Percentiles rank a stretch among this genome's conserved stretches.
Evolutionary conservation across 805 yeast species (phyloP).

Genomic region (Candida chauliodis): DNA sequence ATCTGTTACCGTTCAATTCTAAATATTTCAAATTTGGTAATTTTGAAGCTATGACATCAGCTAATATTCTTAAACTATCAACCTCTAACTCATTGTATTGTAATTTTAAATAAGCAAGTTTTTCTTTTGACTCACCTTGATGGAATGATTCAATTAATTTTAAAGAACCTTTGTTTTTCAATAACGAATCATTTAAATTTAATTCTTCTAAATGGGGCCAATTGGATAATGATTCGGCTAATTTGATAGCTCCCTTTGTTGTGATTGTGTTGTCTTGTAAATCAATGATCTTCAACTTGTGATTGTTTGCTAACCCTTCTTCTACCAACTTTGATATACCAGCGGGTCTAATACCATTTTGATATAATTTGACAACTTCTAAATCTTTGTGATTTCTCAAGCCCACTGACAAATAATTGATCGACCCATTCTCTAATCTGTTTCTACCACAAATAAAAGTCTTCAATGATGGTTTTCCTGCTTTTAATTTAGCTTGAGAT

Average conservation of each 20-base stretch:
- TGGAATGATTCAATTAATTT: conserved; percentile 47
- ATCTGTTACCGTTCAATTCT: conserved; percentile 91
- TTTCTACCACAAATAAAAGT: conserved; percentile 97
- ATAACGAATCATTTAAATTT: conserved; percentile 83
- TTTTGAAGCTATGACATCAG: conserved; percentile 47
- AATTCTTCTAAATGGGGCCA: conserved; percentile 76
- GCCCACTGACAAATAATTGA: conserved; percentile 79
- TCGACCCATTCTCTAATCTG: conserved; percentile 93
- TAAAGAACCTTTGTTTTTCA: conserved; percentile 74
- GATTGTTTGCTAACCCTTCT: conserved; percentile 66
- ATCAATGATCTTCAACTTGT: conserved; percentile 65
- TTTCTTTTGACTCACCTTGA: conserved; percentile 29
- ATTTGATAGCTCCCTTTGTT: conserved; percentile 54
- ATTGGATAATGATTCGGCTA: conserved; percentile 40
- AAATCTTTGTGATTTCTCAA: conserved; percentile 74
- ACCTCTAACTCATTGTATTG: conserved; percentile 87
- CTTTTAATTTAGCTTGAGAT: conserved; percentile 56
- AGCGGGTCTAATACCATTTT: conserved; percentile 94
- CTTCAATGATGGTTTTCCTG: conserved; percentile 52
- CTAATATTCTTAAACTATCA: conserved; percentile 57
- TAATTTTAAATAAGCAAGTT: conserved; percentile 60
- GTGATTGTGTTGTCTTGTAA: conserved; percentile 96
- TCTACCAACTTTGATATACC: conserved; percentile 76
- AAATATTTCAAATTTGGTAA: conserved; percentile 60
- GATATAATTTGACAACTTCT: conserved; percentile 76